These are phyloP conservation scores for Fusarium sp. DNA, from an alignment of 2,329 filamentous ascomycete genomes.

Conservation along the genomic window DNA sequence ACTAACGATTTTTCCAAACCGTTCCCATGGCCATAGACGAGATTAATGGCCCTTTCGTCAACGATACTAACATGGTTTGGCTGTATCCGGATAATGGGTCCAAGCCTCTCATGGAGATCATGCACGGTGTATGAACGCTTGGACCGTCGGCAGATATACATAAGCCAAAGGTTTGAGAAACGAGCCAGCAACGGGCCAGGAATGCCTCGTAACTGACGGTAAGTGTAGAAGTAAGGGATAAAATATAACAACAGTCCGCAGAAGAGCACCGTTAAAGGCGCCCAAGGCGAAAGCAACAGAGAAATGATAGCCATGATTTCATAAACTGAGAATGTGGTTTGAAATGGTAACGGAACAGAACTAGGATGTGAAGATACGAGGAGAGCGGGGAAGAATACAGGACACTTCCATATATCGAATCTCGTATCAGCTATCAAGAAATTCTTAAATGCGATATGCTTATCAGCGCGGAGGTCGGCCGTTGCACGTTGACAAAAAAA, in stretches of 20 bases:
- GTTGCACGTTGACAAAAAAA: neutral
- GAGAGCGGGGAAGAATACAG: neutral
- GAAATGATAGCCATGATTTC: neutral
- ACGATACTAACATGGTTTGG: constrained; percentile 3
- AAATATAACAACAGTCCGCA: neutral
- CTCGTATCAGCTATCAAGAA: neutral
- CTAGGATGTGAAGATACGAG: neutral
- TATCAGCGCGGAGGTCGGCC: neutral
- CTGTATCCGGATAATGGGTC: neutral
- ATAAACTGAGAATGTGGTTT: neutral
- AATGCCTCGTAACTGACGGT: neutral
- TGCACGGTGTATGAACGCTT: neutral
- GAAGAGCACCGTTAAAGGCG: neutral
- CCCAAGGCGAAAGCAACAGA: neutral
- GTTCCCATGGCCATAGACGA: constrained; percentile 11
- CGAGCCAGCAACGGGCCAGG: neutral
- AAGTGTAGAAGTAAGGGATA: constrained; percentile 3
- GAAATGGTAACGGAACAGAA: too few species aligned
- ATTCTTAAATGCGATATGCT: neutral
- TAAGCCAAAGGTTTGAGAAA: constrained; percentile 4
- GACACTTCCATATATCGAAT: rapidly evolving
- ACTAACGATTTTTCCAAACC: constrained; percentile 7
- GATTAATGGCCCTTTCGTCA: neutral
- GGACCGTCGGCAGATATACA: neutral
- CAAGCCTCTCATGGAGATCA: neutral